These are phyloP conservation scores for Boletus tomentosulus DNA, from an alignment of 768 basidiomycete species.

Conservation along the genomic window DNA sequence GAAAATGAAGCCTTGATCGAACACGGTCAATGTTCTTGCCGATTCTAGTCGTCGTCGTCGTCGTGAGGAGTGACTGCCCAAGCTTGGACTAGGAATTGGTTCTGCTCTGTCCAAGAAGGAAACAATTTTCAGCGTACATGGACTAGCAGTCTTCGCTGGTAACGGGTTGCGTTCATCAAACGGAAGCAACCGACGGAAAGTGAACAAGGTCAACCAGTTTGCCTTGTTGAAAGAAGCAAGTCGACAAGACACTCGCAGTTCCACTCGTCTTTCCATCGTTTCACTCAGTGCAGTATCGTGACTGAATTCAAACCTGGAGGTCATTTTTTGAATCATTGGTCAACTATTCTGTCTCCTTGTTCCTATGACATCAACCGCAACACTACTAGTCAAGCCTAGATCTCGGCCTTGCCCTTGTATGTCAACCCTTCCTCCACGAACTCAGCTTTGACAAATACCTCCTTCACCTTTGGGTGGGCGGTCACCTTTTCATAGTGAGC, in stretches of 20 bases:
- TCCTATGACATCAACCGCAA: too few species aligned
- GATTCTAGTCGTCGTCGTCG: neutral
- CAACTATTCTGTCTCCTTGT: too few species aligned
- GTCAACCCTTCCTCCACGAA: slow-evolving; percentile 17
- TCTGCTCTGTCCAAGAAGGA: neutral
- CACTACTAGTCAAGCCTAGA: neutral
- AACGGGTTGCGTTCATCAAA: neutral
- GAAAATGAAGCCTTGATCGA: neutral
- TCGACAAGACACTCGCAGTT: too few species aligned
- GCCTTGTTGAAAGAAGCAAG: too few species aligned
- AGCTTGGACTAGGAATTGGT: neutral
- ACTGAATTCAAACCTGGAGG: too few species aligned
- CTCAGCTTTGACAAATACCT: slow-evolving; percentile 12
- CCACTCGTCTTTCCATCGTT: too few species aligned
- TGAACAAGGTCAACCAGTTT: neutral
- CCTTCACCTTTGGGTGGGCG: slow-evolving; percentile 15
- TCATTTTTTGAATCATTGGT: too few species aligned
- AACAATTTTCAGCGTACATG: neutral
- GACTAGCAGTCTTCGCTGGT: neutral
- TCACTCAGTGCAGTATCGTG: too few species aligned
- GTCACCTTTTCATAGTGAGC: slow-evolving; percentile 23
- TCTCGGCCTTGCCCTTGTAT: slow-evolving; percentile 6
- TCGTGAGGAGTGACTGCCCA: neutral
- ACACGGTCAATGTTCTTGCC: neutral
- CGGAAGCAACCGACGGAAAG: neutral